phyloP scores from a whole-genome alignment of 805 yeast species.

The Yarrowia sp. region DNA sequence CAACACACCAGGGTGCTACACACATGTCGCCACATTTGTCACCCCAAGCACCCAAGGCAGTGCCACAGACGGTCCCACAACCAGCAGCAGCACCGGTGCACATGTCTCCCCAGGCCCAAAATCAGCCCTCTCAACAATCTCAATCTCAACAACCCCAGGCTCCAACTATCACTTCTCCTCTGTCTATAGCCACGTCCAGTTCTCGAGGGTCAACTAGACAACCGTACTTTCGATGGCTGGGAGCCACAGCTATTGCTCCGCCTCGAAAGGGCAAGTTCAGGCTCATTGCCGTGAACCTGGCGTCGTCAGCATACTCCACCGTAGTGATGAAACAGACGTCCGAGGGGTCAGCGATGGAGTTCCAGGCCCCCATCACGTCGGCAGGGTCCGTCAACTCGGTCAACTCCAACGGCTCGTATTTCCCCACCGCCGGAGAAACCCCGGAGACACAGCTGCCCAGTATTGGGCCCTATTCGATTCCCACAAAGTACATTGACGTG shows the following conservation, averaged over 20 bases:
- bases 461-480: constrained; percentile 29
- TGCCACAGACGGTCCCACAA: neutral
- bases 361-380: constrained; percentile 18
- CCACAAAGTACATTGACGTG: constrained; percentile 27
- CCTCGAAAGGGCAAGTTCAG: constrained; percentile 46
- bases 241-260: constrained; percentile 48
- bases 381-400: constrained; percentile 31
- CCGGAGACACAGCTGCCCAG: constrained; percentile 19
- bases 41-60: no score
- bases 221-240: constrained; percentile 48
- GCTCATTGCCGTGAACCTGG: constrained; percentile 46
- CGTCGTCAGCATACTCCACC: constrained; percentile 23
- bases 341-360: constrained; percentile 27
- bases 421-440: constrained; percentile 2
- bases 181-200: constrained; percentile 10
- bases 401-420: constrained; percentile 24
- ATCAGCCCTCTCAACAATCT: neutral
- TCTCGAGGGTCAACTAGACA: constrained; percentile 42
- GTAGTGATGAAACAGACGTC: constrained; percentile 35
- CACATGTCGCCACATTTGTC: neutral
- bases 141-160: neutral
- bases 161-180: constrained; percentile 5
- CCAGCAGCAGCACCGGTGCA: no score
- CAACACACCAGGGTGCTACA: neutral
- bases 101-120: neutral